Conservation (phyloP, 78 protist genomes). For the Anaeramoeba ignava region DNA sequence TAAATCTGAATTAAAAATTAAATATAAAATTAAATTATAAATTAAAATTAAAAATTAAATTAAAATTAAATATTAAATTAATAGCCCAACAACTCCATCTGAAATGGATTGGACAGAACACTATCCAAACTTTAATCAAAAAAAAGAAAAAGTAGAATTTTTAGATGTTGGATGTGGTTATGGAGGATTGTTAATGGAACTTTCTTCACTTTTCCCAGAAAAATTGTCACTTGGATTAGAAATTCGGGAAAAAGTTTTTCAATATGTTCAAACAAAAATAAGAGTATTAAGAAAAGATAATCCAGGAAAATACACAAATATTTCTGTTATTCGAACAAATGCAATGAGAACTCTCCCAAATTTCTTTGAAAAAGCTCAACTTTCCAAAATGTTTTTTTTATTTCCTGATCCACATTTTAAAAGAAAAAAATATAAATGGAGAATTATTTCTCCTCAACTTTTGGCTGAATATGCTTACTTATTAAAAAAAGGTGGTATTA, state of each 20-base stretch:
- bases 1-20: no score
- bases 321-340: conserved; percentile 54
- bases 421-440: conserved; percentile 58
- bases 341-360: conserved; percentile 79
- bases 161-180: conserved; percentile 88
- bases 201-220: conserved; percentile 38
- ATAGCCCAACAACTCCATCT: no score
- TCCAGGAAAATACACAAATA: no score
- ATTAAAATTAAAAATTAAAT: no score
- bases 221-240: conserved; percentile 68
- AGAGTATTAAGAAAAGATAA: no score
- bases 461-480: conserved; percentile 73
- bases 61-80: no score
- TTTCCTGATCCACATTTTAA: conserved; percentile 94
- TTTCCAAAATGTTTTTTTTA: conserved; percentile 66
- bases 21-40: no score
- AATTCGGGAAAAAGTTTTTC: conserved; percentile 55
- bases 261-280: conserved; percentile 8
- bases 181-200: conserved; percentile 59
- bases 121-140: no score
- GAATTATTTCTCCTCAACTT: conserved; percentile 59
- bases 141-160: conserved; percentile 5
- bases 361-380: conserved; percentile 66
- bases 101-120: no score
- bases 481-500: conserved; percentile 48